Percentiles rank a stretch among this genome's conserved stretches.
Evolutionary conservation across 176 grass and related monocot species (phyloP).

Genomic region (Rhipidocladum racemiflorum): DNA sequence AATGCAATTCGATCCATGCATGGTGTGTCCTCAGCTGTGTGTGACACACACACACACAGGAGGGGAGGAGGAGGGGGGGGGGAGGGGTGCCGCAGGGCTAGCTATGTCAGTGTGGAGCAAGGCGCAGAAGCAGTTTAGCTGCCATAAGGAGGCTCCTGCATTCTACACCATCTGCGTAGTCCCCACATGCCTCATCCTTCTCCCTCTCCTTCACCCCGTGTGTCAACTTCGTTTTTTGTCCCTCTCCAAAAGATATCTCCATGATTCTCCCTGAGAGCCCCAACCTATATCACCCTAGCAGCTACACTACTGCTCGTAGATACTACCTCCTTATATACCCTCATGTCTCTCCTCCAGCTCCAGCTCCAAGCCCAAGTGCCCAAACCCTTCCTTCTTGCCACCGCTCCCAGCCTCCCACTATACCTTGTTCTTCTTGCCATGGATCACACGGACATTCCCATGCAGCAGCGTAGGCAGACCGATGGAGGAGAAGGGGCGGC

Average conservation of each 20-base stretch:
- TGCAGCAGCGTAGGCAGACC: background rate
- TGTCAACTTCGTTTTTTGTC: conserved; percentile 86
- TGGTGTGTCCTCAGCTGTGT: background rate
- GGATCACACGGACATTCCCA: background rate
- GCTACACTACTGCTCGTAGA: background rate
- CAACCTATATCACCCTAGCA: conserved; percentile 33
- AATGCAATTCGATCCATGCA: background rate
- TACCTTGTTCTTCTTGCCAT: background rate
- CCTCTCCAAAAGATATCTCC: conserved; percentile 95
- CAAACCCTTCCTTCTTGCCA: background rate
- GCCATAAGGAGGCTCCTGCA: conserved; percentile 27
- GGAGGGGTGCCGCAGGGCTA: too few species aligned
- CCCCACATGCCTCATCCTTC: conserved; percentile 7
- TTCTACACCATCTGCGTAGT: background rate
- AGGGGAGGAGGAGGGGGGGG: too few species aligned
- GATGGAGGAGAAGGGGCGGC: conserved; percentile 1
- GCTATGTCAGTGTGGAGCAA: background rate
- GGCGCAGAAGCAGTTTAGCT: conserved; percentile 19
- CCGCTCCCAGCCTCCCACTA: background rate
- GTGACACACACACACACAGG: too few species aligned
- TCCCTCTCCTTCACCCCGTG: conserved; percentile 41
- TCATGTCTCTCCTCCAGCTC: background rate
- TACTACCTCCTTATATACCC: conserved; percentile 31
- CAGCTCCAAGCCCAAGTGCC: background rate
- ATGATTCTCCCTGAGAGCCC: conserved; percentile 59